A percentile compares a stretch with the other conserved stretches of the same genome.
Conservation (phyloP, 2,329 filamentous ascomycete species). For the Monosporascus sp. region DNA sequence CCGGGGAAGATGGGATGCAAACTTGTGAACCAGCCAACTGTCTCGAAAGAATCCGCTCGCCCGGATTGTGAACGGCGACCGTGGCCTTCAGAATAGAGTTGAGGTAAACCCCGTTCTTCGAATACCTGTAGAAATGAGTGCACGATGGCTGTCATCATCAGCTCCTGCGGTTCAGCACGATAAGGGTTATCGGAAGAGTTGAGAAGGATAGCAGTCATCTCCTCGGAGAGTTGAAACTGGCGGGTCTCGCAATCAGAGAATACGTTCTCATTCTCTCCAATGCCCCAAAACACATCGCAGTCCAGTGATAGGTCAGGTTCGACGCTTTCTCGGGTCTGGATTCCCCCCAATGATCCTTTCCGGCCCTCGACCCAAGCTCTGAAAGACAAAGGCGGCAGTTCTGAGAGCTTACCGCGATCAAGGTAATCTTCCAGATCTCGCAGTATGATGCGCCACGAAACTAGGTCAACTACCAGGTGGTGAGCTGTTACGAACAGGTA, state of each 20-base stretch:
- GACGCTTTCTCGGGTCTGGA: background rate
- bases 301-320: background rate
- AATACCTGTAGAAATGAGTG: conserved; percentile 6
- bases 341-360: background rate
- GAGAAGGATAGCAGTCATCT: background rate
- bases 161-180: conserved; percentile 3
- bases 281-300: background rate
- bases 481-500: background rate
- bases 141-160: conserved; percentile 5
- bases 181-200: background rate
- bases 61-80: conserved; percentile 4
- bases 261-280: background rate
- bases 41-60: conserved; percentile 6
- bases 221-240: background rate
- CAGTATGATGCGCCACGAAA: background rate
- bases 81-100: conserved; percentile 9
- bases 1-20: background rate
- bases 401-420: background rate
- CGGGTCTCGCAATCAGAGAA: background rate
- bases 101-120: conserved; percentile 5
- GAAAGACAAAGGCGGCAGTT: background rate
- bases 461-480: background rate
- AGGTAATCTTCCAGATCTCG: background rate
- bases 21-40: conserved; percentile 12
- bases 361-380: background rate